phyloP scores from a whole-genome alignment of 177 flowering plant genomes.

The Vitis hybrid region DNA sequence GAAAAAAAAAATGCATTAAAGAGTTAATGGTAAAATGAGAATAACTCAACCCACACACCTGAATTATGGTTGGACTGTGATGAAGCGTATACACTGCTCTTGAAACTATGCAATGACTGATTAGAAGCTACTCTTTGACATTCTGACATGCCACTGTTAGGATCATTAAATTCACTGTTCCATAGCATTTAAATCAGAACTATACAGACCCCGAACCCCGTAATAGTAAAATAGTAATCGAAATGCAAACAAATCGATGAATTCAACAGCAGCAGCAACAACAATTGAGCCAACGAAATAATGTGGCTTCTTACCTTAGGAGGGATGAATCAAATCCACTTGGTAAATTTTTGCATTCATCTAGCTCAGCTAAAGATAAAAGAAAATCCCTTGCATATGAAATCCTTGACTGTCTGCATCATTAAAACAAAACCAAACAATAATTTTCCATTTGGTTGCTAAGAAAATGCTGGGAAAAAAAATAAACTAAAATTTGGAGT shows the following conservation, averaged over 20 bases:
- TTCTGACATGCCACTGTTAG: neutral
- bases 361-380: conserved; percentile 12
- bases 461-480: neutral
- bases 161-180: conserved; percentile 8
- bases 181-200: too few relatives aligned
- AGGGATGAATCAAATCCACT: conserved; percentile 14
- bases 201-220: neutral
- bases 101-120: neutral
- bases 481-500: neutral
- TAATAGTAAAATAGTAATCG: neutral
- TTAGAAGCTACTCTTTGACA: neutral
- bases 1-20: neutral
- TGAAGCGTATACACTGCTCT: neutral
- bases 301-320: conserved; percentile 8
- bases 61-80: conserved; percentile 1
- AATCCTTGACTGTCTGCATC: conserved; percentile 11
- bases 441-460: conserved; percentile 2
- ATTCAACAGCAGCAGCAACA: neutral
- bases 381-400: conserved; percentile 19
- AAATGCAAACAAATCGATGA: neutral
- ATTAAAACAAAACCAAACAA: neutral
- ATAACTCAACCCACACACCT: conserved; percentile 8
- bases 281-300: neutral
- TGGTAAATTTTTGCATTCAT: conserved; percentile 12
- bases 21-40: neutral